Conservation (phyloP, 768 basidiomycete genomes). For the Rhizopogon salebrosus region DNA sequence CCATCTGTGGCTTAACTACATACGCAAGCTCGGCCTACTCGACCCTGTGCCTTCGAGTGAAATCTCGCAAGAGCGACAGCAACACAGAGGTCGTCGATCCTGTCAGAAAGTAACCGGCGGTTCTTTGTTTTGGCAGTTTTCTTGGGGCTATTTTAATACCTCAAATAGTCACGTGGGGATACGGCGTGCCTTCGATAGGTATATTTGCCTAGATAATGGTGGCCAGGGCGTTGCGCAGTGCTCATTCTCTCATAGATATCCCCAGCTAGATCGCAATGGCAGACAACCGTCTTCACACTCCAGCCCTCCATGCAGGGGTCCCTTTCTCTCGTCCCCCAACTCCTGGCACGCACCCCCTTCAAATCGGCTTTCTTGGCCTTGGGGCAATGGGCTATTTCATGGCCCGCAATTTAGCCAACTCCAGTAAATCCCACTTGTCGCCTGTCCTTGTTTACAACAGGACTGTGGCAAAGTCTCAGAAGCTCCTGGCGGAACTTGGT, state of each 20-base stretch:
- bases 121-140: no score
- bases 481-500: conserved; percentile 53
- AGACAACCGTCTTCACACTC: conserved; percentile 1
- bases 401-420: conserved; percentile 73
- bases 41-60: no score
- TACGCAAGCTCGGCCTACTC: no score
- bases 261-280: conserved; percentile 3
- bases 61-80: no score
- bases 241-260: neutral
- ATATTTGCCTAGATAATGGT: no score
- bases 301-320: conserved; percentile 15
- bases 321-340: conserved; percentile 61
- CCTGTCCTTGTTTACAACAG: conserved; percentile 78
- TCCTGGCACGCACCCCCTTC: conserved; percentile 33
- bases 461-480: conserved; percentile 53
- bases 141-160: no score
- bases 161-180: no score
- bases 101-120: no score
- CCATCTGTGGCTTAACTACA: no score
- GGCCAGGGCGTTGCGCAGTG: neutral
- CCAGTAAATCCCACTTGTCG: conserved; percentile 35
- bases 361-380: conserved; percentile 43
- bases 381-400: conserved; percentile 74
- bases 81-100: no score
- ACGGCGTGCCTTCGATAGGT: no score